Conservation (phyloP, 768 basidiomycete species). For the Phaeotremella skinneri region DNA sequence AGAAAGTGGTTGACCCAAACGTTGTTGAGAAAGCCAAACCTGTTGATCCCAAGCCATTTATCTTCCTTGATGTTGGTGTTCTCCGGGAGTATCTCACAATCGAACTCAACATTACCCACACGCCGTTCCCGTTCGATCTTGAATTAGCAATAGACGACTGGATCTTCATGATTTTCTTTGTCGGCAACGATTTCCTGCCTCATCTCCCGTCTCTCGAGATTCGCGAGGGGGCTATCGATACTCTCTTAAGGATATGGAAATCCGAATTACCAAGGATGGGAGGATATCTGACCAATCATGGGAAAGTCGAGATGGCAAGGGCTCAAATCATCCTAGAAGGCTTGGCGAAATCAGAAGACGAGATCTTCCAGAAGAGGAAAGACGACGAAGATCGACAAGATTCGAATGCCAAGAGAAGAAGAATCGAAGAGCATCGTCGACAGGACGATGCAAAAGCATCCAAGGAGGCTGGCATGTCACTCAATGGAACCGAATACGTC, state of each 20-base stretch:
- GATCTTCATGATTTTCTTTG: slow-evolving; percentile 99
- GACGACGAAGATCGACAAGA: slow-evolving; percentile 95
- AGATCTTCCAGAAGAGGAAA: slow-evolving; percentile 85
- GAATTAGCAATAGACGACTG: slow-evolving; percentile 99
- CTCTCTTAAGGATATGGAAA: slow-evolving; percentile 92
- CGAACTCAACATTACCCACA: slow-evolving; percentile 78
- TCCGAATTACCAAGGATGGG: slow-evolving; percentile 91
- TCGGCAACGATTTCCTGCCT: slow-evolving; percentile 98
- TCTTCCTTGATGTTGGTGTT: slow-evolving; percentile 95
- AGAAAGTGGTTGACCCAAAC: slow-evolving; percentile 60
- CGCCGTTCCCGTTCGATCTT: slow-evolving; percentile 81
- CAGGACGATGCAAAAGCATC: slow-evolving; percentile 50
- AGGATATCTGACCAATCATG: slow-evolving; percentile 92
- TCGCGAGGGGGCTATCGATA: slow-evolving; percentile 98
- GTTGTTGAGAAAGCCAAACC: slow-evolving; percentile 56
- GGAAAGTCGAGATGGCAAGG: slow-evolving; percentile 76
- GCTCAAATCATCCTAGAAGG: slow-evolving; percentile 94
- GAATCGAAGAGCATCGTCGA: slow-evolving; percentile 58
- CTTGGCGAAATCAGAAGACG: slow-evolving; percentile 88
- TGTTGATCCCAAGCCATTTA: slow-evolving; percentile 86
- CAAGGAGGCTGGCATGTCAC: slow-evolving; percentile 28
- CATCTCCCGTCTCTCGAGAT: slow-evolving; percentile 98
- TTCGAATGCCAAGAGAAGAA: slow-evolving; percentile 83
- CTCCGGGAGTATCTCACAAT: slow-evolving; percentile 97
- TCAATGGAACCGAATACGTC: slow-evolving; percentile 50